Percentiles rank a stretch among this genome's conserved stretches.
phyloP scores from a whole-genome alignment of 2,329 filamentous ascomycete genomes.

The Chrysoporthe cubensis region DNA sequence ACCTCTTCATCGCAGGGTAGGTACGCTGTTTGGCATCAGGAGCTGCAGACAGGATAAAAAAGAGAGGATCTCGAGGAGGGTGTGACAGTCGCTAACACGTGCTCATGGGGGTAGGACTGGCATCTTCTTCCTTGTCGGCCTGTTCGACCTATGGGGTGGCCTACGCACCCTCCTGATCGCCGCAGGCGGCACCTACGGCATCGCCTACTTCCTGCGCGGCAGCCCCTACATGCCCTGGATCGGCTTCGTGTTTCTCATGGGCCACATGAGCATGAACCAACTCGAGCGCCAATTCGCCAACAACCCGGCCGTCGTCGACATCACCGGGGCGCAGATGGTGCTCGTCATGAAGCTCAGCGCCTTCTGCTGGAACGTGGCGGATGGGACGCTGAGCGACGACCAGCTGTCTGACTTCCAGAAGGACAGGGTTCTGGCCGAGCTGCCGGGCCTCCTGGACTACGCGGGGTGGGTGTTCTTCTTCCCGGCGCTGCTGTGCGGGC shows the following conservation, averaged over 20 bases:
- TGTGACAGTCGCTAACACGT: not conserved
- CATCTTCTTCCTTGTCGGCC: conserved; percentile 87
- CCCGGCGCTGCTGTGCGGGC: conserved; percentile 84
- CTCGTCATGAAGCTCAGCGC: conserved; percentile 95
- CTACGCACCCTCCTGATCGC: conserved; percentile 79
- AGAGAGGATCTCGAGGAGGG: not conserved
- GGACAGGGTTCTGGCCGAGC: conserved; percentile 73
- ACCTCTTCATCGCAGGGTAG: conserved; percentile 81
- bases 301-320: conserved; percentile 73
- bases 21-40: conserved; percentile 24
- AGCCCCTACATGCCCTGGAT: conserved; percentile 98
- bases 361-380: conserved; percentile 98
- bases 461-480: conserved; percentile 94
- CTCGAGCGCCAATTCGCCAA: conserved; percentile 76
- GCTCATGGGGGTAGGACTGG: conserved; percentile 60
- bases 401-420: conserved; percentile 88
- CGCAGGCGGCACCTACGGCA: conserved; percentile 77
- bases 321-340: conserved; percentile 97
- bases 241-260: conserved; percentile 91
- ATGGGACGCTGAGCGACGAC: conserved; percentile 78
- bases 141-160: conserved; percentile 91
- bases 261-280: conserved; percentile 90
- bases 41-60: not conserved
- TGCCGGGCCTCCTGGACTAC: conserved; percentile 81
- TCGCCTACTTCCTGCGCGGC: conserved; percentile 76